Percentiles rank a stretch among this genome's conserved stretches.
Evolutionary conservation across 805 yeast genomes (phyloP).

Genomic region (Barnettozyma botsteinii): DNA sequence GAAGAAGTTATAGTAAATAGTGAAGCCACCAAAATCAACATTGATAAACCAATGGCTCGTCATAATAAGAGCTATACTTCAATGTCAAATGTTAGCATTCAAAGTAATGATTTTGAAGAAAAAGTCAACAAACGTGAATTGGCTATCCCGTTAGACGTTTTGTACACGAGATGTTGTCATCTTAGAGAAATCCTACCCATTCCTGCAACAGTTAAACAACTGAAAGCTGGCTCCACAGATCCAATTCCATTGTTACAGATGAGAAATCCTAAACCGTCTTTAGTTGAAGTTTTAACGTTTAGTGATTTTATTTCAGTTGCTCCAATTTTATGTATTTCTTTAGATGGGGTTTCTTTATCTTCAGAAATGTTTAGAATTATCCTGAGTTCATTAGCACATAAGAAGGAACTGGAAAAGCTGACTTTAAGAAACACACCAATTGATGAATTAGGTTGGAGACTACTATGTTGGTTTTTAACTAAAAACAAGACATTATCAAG

Average conservation of each 20-base stretch:
- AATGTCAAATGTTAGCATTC: slow-evolving; percentile 14
- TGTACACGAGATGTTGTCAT: slow-evolving; percentile 92
- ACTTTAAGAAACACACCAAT: slow-evolving; percentile 77
- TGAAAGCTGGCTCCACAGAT: slow-evolving; percentile 67
- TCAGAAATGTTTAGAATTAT: slow-evolving; percentile 70
- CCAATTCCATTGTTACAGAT: slow-evolving; percentile 75
- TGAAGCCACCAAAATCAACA: slow-evolving; percentile 31
- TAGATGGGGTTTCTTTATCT: slow-evolving; percentile 76
- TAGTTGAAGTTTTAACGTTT: slow-evolving; percentile 81
- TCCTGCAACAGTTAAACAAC: slow-evolving; percentile 79
- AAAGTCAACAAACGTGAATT: slow-evolving; percentile 23
- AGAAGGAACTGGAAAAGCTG: slow-evolving; percentile 58
- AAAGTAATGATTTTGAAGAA: slow-evolving; percentile 14
- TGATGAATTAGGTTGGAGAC: slow-evolving; percentile 72
- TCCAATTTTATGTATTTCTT: slow-evolving; percentile 67
- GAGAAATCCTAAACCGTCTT: slow-evolving; percentile 81
- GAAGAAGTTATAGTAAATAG: slow-evolving; percentile 33
- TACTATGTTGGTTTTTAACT: slow-evolving; percentile 71
- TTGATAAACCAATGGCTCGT: slow-evolving; percentile 40
- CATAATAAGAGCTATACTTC: slow-evolving; percentile 29
- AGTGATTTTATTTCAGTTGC: slow-evolving; percentile 84
- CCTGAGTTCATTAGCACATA: slow-evolving; percentile 58
- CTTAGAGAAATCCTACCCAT: slow-evolving; percentile 87
- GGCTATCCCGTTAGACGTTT: slow-evolving; percentile 50
- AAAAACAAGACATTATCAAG: slow-evolving; percentile 52